These are phyloP conservation scores for Dipteronia dyeriana DNA, from an alignment of 345 rosid species.

Conservation along the genomic window DNA sequence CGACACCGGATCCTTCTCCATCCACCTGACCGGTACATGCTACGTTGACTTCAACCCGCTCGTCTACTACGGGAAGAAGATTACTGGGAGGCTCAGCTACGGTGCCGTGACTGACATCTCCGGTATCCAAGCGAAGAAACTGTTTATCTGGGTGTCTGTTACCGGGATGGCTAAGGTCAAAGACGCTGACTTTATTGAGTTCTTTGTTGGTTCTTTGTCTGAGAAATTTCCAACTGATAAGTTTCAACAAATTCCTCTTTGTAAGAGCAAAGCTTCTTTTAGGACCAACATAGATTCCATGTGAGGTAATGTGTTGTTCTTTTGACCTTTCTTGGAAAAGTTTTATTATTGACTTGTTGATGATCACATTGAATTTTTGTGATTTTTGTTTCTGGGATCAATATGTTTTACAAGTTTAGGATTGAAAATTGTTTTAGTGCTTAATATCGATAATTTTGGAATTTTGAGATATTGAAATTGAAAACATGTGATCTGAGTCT, in stretches of 20 bases:
- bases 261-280: slow-evolving; percentile 38
- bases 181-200: slow-evolving; percentile 46
- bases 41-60: slow-evolving; percentile 57
- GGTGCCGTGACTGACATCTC: slow-evolving; percentile 55
- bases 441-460: neutral
- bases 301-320: slow-evolving; percentile 26
- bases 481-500: neutral
- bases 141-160: slow-evolving; percentile 65
- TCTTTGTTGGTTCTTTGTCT: slow-evolving; percentile 75
- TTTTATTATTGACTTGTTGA: neutral
- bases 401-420: neutral
- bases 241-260: slow-evolving; percentile 57
- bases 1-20: slow-evolving; percentile 51
- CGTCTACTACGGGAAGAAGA: slow-evolving; percentile 54
- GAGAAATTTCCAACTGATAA: slow-evolving; percentile 58
- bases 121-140: slow-evolving; percentile 72
- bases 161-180: slow-evolving; percentile 52
- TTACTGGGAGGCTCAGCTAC: slow-evolving; percentile 58
- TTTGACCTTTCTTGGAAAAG: neutral
- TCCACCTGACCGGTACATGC: slow-evolving; percentile 43
- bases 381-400: neutral
- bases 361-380: neutral
- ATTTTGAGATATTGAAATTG: neutral
- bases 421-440: neutral
- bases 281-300: slow-evolving; percentile 26